phyloP scores from a whole-genome alignment of 2,329 filamentous ascomycete genomes.

The Aspergillus luchuensis region DNA sequence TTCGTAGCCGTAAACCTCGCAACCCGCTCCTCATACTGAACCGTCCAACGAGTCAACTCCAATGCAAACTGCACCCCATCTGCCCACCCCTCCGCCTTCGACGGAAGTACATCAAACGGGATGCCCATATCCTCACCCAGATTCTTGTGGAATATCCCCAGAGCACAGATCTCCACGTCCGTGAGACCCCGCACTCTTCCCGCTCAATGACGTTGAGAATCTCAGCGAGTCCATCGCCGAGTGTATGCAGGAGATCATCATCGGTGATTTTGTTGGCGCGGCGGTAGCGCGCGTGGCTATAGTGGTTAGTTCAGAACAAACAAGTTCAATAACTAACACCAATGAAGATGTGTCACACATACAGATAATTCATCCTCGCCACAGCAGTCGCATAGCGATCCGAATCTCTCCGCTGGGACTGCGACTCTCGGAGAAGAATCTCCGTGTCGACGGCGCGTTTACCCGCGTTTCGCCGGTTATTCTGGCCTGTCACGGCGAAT shows the following conservation, averaged over 20 bases:
- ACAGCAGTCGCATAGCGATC: slow-evolving; percentile 50
- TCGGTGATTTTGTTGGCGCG: slow-evolving; percentile 58
- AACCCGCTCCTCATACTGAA: slow-evolving; percentile 16
- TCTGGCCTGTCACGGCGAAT: slow-evolving; percentile 50
- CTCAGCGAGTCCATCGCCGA: slow-evolving; percentile 62
- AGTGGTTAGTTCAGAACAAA: too few species aligned
- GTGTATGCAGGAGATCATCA: slow-evolving; percentile 61
- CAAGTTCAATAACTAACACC: too few species aligned
- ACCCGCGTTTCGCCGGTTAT: slow-evolving; percentile 44
- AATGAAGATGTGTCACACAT: too few species aligned
- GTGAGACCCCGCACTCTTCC: slow-evolving; percentile 67
- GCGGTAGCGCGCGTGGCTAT: slow-evolving; percentile 53
- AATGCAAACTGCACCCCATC: slow-evolving; percentile 14
- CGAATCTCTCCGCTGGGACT: slow-evolving; percentile 38
- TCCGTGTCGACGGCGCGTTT: slow-evolving; percentile 54
- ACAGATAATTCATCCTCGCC: slow-evolving; percentile 61
- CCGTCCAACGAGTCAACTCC: slow-evolving; percentile 15
- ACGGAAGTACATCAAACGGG: slow-evolving; percentile 29
- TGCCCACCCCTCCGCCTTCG: slow-evolving; percentile 11
- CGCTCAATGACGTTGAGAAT: slow-evolving; percentile 59
- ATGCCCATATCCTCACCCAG: slow-evolving; percentile 68
- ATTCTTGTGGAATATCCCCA: slow-evolving; percentile 65
- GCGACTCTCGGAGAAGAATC: slow-evolving; percentile 48
- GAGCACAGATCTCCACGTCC: slow-evolving; percentile 64
- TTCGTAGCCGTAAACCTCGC: slow-evolving; percentile 18